Evolutionary conservation across 345 rosid species (phyloP).

Genomic region (Nasturtium officinale): DNA sequence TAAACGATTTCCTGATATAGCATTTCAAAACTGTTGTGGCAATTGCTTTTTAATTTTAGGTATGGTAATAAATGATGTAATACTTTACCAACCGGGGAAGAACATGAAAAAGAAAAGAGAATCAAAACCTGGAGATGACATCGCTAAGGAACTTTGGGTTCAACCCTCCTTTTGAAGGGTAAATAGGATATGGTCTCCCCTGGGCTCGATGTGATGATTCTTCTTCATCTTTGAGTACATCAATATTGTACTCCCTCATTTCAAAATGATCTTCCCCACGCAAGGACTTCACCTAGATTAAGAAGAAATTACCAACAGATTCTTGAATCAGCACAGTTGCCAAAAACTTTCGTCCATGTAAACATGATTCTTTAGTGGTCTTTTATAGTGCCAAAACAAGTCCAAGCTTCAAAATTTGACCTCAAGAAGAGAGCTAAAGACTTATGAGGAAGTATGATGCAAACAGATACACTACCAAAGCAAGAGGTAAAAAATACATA

Average conservation of each 20-base stretch:
- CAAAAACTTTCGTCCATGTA: constrained; percentile 16
- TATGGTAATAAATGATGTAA: background rate
- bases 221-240: constrained; percentile 69
- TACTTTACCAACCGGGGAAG: background rate
- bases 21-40: constrained; percentile 1
- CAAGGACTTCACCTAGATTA: constrained; percentile 48
- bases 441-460: constrained; percentile 1
- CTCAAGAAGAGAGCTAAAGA: constrained; percentile 8
- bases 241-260: constrained; percentile 82
- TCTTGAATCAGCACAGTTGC: constrained; percentile 13
- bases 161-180: constrained; percentile 91
- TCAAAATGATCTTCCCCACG: constrained; percentile 73
- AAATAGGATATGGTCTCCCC: constrained; percentile 86
- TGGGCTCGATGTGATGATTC: constrained; percentile 55
- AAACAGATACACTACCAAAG: constrained; percentile 17
- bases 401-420: constrained; percentile 11
- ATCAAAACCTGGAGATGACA: constrained; percentile 65
- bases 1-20: constrained; percentile 1
- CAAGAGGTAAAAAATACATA: background rate
- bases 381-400: constrained; percentile 12
- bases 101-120: constrained; percentile 22
- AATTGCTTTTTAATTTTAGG: background rate
- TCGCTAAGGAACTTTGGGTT: constrained; percentile 67
- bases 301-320: constrained; percentile 24
- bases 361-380: background rate